Percentiles rank a stretch among this genome's conserved stretches.
These are phyloP conservation scores for Chrysoporthe deuterocubensis DNA, from an alignment of 2,329 filamentous ascomycete species.

Conservation along the genomic window DNA sequence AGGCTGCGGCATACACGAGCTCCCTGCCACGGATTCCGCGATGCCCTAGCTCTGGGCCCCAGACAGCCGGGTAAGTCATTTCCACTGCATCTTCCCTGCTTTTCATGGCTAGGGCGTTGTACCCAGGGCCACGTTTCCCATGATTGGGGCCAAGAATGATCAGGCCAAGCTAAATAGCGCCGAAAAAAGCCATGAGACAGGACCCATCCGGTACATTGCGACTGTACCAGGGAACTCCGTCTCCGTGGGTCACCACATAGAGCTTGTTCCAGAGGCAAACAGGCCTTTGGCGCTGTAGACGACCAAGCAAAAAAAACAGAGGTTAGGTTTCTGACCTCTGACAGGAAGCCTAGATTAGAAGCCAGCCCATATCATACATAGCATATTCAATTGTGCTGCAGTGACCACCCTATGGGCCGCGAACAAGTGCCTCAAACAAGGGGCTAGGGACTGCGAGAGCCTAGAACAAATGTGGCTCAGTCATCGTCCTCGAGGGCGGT, in stretches of 20 bases:
- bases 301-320: not conserved
- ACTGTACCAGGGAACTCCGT: not conserved
- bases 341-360: not conserved
- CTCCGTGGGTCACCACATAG: not conserved
- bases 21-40: not conserved
- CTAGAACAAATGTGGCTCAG: conserved; percentile 34
- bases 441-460: conserved; percentile 16
- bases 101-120: not conserved
- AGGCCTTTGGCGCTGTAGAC: not conserved
- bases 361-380: not conserved
- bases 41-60: not conserved
- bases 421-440: not conserved
- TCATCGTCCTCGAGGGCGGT: conserved; percentile 15
- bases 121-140: conserved; percentile 14
- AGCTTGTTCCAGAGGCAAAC: not conserved
- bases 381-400: not conserved
- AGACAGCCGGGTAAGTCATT: not conserved
- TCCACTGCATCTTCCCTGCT: not conserved
- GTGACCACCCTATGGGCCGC: not conserved
- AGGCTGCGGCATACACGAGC: not conserved
- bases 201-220: not conserved
- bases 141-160: conserved; percentile 16
- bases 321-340: not conserved
- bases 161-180: conserved; percentile 13
- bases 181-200: conserved; percentile 6